phyloP scores from a whole-genome alignment of 1,284 basidiomycete species.

The Ceratobasidium sp. region DNA sequence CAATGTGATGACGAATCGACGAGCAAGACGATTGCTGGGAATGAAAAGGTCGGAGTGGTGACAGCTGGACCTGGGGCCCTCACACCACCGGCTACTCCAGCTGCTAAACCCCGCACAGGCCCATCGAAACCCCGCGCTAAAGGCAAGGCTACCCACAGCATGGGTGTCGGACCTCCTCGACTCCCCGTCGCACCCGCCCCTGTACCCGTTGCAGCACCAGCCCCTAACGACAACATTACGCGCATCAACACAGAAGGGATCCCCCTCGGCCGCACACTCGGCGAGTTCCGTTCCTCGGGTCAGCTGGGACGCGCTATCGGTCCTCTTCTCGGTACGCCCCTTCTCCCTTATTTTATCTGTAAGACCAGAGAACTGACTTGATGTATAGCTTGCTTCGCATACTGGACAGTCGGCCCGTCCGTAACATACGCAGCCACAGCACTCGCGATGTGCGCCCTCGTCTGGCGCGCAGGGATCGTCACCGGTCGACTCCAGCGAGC shows the following conservation, averaged over 20 bases:
- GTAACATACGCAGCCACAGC: constrained; percentile 76
- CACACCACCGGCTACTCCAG: constrained; percentile 55
- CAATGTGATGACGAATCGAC: constrained; percentile 73
- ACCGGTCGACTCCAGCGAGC: constrained; percentile 10
- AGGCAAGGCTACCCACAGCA: neutral
- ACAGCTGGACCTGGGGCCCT: constrained; percentile 59
- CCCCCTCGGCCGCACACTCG: constrained; percentile 82
- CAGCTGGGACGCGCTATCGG: constrained; percentile 91
- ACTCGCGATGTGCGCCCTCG: constrained; percentile 63
- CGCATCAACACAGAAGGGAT: constrained; percentile 52
- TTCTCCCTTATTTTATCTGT: constrained; percentile 1
- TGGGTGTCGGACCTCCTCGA: constrained; percentile 49
- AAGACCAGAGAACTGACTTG: constrained; percentile 23
- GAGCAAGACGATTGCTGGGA: neutral
- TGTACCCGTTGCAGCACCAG: neutral
- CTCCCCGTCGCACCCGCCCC: constrained; percentile 52
- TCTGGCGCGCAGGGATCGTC: constrained; percentile 20
- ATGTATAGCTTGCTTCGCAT: constrained; percentile 76
- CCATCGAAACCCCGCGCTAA: constrained; percentile 32
- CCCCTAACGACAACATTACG: neutral
- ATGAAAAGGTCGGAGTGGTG: constrained; percentile 53
- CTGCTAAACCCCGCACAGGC: constrained; percentile 44
- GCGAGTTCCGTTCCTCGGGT: constrained; percentile 85
- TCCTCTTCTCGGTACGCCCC: constrained; percentile 75
- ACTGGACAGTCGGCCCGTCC: constrained; percentile 86